These are phyloP conservation scores for Steccherinum ochraceum DNA, from an alignment of 768 basidiomycete genomes.

Conservation along the genomic window DNA sequence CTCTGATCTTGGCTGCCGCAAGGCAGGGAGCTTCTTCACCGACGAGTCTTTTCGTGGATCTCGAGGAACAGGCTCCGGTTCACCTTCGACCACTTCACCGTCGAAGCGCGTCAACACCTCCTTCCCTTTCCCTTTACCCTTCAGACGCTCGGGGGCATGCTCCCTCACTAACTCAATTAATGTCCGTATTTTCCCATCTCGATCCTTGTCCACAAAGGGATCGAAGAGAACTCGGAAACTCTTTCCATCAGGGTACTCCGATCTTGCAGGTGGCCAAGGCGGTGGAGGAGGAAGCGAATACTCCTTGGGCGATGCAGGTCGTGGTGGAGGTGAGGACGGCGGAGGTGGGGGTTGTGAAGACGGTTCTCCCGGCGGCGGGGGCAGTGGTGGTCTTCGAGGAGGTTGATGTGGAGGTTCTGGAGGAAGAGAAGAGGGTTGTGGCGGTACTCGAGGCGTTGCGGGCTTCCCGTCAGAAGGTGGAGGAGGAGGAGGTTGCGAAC, in stretches of 20 bases:
- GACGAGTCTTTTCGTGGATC: slow-evolving; percentile 53
- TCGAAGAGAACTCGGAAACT: slow-evolving; percentile 63
- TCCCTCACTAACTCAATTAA: slow-evolving; percentile 37
- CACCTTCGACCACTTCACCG: slow-evolving; percentile 47
- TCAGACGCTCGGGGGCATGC: slow-evolving; percentile 34
- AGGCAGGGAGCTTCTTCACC: slow-evolving; percentile 19
- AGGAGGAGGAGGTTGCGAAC: slow-evolving; percentile 17
- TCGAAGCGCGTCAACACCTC: slow-evolving; percentile 47
- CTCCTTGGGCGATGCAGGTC: slow-evolving; percentile 18
- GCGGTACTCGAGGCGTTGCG: too few species aligned
- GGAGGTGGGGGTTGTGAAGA: slow-evolving; percentile 18
- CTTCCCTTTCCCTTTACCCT: slow-evolving; percentile 60
- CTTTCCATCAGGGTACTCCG: slow-evolving; percentile 40
- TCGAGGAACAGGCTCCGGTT: slow-evolving; percentile 30
- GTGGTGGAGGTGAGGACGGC: slow-evolving; percentile 22
- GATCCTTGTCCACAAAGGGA: slow-evolving; percentile 42
- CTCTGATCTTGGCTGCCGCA: slow-evolving; percentile 28
- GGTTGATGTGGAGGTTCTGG: slow-evolving; percentile 19
- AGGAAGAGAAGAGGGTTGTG: slow-evolving; percentile 19
- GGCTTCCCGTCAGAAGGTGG: too few species aligned
- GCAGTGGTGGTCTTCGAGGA: slow-evolving; percentile 10
- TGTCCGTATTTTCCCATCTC: slow-evolving; percentile 31
- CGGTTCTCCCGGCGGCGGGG: slow-evolving; percentile 12
- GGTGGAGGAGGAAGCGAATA: slow-evolving; percentile 40
- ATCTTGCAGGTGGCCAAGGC: slow-evolving; percentile 49